Evolutionary conservation across 371 early-diverging fungal genomes (phyloP).

Genomic region (Mycotypha africana): DNA sequence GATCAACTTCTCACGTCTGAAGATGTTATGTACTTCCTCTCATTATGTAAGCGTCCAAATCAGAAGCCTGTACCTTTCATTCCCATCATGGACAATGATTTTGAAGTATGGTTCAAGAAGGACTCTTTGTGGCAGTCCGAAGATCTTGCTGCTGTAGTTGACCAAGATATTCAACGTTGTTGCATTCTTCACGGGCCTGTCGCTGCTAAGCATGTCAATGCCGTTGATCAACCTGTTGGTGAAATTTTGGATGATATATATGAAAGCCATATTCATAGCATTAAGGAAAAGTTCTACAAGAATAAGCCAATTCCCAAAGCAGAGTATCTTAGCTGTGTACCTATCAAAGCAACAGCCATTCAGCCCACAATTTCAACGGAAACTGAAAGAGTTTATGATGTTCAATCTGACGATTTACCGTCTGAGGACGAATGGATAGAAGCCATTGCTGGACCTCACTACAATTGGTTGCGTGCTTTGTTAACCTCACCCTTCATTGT

Average conservation of each 20-base stretch:
- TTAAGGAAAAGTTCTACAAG: conserved; percentile 74
- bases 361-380: conserved; percentile 2
- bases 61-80: conserved; percentile 92
- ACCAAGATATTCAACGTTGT: conserved; percentile 82
- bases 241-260: conserved; percentile 86
- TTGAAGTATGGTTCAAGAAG: conserved; percentile 94
- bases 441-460: conserved; percentile 59
- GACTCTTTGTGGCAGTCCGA: conserved; percentile 94
- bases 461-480: conserved; percentile 84
- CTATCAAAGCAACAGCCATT: conserved; percentile 13
- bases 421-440: conserved; percentile 75
- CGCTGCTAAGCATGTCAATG: conserved; percentile 72
- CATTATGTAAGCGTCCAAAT: conserved; percentile 72
- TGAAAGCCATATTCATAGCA: conserved; percentile 67
- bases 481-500: conserved; percentile 73
- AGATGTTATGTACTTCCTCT: conserved; percentile 84
- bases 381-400: conserved; percentile 36
- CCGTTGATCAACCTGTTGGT: conserved; percentile 80
- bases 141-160: conserved; percentile 84
- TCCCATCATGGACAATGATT: conserved; percentile 84
- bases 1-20: conserved; percentile 81
- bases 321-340: conserved; percentile 74
- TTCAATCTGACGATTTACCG: conserved; percentile 41
- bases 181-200: conserved; percentile 93
- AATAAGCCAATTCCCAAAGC: conserved; percentile 61